Conservation (phyloP, 192 early-diverging fungal species). For the Chytriomyces hyalinus region DNA sequence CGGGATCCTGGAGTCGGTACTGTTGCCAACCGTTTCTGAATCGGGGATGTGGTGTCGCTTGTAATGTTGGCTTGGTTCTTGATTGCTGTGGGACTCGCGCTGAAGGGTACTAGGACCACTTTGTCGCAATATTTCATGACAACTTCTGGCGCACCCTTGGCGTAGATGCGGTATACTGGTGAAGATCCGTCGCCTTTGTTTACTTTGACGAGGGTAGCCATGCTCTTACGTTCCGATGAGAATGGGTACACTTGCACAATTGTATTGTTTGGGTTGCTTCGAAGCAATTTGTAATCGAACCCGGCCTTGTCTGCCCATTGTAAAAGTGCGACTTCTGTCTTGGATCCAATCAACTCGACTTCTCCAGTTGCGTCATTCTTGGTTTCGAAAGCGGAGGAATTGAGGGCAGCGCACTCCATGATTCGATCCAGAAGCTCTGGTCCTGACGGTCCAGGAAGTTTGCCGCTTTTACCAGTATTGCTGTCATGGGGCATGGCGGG, state of each 20-base stretch:
- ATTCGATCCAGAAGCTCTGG: slow-evolving; percentile 8
- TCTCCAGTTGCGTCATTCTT: slow-evolving; percentile 25
- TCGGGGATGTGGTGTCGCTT: slow-evolving; percentile 3
- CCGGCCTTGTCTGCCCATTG: slow-evolving; percentile 73
- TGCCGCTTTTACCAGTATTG: background rate
- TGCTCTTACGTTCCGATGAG: slow-evolving; percentile 88
- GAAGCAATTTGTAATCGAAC: slow-evolving; percentile 63
- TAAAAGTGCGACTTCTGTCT: slow-evolving; percentile 93
- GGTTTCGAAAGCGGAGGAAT: slow-evolving; percentile 45
- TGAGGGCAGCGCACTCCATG: slow-evolving; percentile 39
- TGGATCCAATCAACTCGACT: slow-evolving; percentile 75
- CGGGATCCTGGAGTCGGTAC: slow-evolving; percentile 21
- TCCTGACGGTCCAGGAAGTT: slow-evolving; percentile 2
- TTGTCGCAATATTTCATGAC: slow-evolving; percentile 35
- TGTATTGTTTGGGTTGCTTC: slow-evolving; percentile 56
- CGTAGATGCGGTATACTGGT: slow-evolving; percentile 67
- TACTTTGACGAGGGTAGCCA: slow-evolving; percentile 81
- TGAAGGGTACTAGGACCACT: slow-evolving; percentile 30
- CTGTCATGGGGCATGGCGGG: background rate
- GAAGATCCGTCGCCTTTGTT: slow-evolving; percentile 31
- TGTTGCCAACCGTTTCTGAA: background rate
- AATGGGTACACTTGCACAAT: slow-evolving; percentile 86
- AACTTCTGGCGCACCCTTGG: slow-evolving; percentile 82
- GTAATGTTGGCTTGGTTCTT: slow-evolving; percentile 33
- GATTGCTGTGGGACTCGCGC: slow-evolving; percentile 61